Evolutionary conservation across 805 yeast genomes (phyloP).

Genomic region (Candida wancherniae): DNA sequence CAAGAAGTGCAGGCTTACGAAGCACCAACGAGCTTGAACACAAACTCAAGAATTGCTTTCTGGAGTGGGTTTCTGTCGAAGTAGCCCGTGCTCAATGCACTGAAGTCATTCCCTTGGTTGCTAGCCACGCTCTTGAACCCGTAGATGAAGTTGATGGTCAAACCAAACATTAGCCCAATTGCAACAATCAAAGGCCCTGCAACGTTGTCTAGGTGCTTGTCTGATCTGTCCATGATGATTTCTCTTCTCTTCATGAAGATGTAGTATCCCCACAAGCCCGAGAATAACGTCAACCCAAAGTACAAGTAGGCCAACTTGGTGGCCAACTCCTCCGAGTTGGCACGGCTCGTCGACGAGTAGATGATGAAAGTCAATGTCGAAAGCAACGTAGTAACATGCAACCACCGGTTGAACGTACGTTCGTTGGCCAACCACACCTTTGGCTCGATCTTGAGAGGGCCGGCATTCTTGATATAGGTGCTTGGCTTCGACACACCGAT

Average conservation of each 20-base stretch:
- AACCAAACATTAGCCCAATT: conserved; percentile 57
- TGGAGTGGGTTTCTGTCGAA: conserved; percentile 31
- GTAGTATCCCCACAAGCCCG: conserved; percentile 86
- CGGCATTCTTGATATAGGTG: conserved; percentile 75
- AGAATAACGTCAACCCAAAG: conserved; percentile 75
- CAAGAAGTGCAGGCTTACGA: conserved; percentile 2
- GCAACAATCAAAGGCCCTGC: conserved; percentile 84
- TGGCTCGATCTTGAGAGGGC: conserved; percentile 92
- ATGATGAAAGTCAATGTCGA: conserved; percentile 82
- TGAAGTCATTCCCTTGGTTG: conserved; percentile 12
- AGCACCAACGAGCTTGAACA: conserved; percentile 24
- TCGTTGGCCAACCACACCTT: conserved; percentile 99
- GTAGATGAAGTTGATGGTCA: conserved; percentile 66
- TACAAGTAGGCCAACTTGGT: conserved; percentile 69
- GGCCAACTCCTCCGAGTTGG: conserved; percentile 64
- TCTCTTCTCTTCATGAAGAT: conserved; percentile 67
- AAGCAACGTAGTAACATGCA: conserved; percentile 79
- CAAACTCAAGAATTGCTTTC: conserved; percentile 30
- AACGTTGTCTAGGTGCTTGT: conserved; percentile 83
- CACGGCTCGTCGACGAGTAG: conserved; percentile 65
- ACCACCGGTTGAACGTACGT: conserved; percentile 94
- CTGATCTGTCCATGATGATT: conserved; percentile 75
- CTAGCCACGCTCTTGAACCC: conserved; percentile 40
- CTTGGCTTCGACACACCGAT: conserved; percentile 85
- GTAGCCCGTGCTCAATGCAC: conserved; percentile 24